These are phyloP conservation scores for Ormosia semicastrata DNA, from an alignment of 306 rosid genomes.

Conservation along the genomic window DNA sequence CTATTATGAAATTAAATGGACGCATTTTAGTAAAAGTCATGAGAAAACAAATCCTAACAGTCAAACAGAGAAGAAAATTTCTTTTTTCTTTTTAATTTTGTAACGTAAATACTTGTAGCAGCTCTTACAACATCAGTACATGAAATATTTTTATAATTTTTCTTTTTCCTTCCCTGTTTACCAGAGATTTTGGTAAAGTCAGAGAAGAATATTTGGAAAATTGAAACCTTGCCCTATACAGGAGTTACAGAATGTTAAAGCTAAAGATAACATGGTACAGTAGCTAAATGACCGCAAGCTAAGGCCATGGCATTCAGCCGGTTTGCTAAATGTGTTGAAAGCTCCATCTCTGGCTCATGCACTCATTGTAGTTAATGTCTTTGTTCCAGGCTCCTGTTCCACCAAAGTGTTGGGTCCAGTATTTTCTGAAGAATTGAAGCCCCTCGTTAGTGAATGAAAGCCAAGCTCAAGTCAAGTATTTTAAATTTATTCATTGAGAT, in stretches of 20 bases:
- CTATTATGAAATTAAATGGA: neutral
- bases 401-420: conserved; percentile 22
- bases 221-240: conserved; percentile 60
- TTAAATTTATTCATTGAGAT: neutral
- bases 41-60: neutral
- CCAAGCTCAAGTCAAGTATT: neutral
- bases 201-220: conserved; percentile 12
- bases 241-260: conserved; percentile 48
- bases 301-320: conserved; percentile 32
- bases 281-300: conserved; percentile 33
- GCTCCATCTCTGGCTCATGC: conserved; percentile 40
- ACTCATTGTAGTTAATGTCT: conserved; percentile 37
- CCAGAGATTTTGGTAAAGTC: conserved; percentile 26
- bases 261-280: conserved; percentile 31
- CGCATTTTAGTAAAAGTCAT: neutral
- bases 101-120: conserved; percentile 12
- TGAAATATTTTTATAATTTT: conserved; percentile 9
- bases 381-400: conserved; percentile 34
- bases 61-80: neutral
- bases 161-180: conserved; percentile 25
- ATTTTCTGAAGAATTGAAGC: conserved; percentile 37
- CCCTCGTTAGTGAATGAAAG: conserved; percentile 25
- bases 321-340: conserved; percentile 43
- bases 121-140: conserved; percentile 30
- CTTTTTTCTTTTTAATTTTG: neutral